These are phyloP conservation scores for Hygrophoropsis aurantiaca DNA, from an alignment of 768 basidiomycete species.

Conservation along the genomic window DNA sequence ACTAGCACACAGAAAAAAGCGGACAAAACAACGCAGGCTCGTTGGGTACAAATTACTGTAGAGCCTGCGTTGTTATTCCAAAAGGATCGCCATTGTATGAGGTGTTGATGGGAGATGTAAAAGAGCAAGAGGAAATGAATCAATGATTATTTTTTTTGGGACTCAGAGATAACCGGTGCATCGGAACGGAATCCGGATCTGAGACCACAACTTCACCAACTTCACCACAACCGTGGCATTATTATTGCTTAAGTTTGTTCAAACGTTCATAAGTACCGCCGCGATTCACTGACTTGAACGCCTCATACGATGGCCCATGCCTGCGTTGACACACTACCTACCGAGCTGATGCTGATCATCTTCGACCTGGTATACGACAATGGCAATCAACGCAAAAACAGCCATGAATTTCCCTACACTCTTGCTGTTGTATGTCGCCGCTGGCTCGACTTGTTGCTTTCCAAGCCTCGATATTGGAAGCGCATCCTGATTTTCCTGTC, in stretches of 20 bases:
- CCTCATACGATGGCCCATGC: too few species aligned
- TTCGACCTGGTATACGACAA: too few species aligned
- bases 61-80: conserved; percentile 51
- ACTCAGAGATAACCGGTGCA: too few species aligned
- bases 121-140: not conserved
- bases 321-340: too few species aligned
- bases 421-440: conserved; percentile 4
- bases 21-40: conserved; percentile 18
- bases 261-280: too few species aligned
- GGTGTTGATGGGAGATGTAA: conserved; percentile 10
- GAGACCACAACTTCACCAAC: too few species aligned
- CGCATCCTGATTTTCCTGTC: conserved; percentile 8
- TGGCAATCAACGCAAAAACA: too few species aligned
- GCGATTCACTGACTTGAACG: too few species aligned
- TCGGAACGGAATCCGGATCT: conserved; percentile 14
- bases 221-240: too few species aligned
- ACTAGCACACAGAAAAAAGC: conserved; percentile 2
- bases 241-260: too few species aligned
- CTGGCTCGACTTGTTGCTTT: conserved; percentile 6
- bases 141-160: conserved; percentile 2
- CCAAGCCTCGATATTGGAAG: conserved; percentile 8
- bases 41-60: conserved; percentile 14
- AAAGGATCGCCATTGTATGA: conserved; percentile 49
- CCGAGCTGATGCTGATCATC: too few species aligned
- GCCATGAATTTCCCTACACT: conserved; percentile 4